These are phyloP conservation scores for Stephanodiscus triporus DNA, from an alignment of 108 stramenopile genomes.

Conservation along the genomic window DNA sequence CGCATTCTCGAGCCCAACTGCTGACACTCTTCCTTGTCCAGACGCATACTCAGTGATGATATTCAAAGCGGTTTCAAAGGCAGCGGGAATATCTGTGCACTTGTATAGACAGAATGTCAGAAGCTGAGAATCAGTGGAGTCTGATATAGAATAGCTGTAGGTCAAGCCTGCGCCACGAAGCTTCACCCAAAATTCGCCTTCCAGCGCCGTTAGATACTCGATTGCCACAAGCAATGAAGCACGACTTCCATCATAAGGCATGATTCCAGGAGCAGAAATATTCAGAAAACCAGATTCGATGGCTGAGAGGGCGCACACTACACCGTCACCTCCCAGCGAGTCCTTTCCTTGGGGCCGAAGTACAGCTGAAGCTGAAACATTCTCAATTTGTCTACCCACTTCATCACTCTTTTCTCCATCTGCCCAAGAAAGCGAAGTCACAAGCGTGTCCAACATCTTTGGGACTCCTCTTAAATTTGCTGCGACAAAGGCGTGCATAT, in stretches of 20 bases:
- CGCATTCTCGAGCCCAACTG: constrained; percentile 47
- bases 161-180: constrained; percentile 53
- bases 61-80: constrained; percentile 45
- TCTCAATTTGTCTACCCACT: constrained; percentile 38
- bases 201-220: constrained; percentile 54
- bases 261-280: constrained; percentile 37
- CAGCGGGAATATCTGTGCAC: constrained; percentile 42
- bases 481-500: constrained; percentile 52
- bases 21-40: constrained; percentile 24
- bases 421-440: constrained; percentile 14
- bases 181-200: constrained; percentile 61
- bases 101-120: constrained; percentile 47
- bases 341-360: constrained; percentile 14
- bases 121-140: constrained; percentile 36
- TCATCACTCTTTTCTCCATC: background rate
- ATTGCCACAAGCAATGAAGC: constrained; percentile 51
- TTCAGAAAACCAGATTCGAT: constrained; percentile 48
- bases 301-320: constrained; percentile 42
- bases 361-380: constrained; percentile 46
- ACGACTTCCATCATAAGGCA: constrained; percentile 36
- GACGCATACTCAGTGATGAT: constrained; percentile 50
- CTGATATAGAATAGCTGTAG: constrained; percentile 44
- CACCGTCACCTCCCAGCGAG: constrained; percentile 34
- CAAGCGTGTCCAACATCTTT: constrained; percentile 30
- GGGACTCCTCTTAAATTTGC: constrained; percentile 35